Percentiles rank a stretch among this genome's conserved stretches.
Evolutionary conservation across 148 eudicot species (phyloP).

Genomic region (Rhododendron ovatum): DNA sequence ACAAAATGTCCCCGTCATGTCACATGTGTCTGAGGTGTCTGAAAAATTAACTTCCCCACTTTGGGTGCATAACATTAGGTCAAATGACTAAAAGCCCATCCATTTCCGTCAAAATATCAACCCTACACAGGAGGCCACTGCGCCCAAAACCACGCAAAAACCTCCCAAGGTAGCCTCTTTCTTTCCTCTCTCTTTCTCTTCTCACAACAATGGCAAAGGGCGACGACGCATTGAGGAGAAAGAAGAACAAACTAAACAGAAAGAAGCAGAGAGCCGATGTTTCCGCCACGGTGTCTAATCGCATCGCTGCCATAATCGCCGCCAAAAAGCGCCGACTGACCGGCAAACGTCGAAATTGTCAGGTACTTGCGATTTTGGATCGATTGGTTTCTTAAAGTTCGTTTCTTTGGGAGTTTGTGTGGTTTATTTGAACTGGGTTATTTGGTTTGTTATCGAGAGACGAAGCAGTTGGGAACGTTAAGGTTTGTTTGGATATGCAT

Average conservation of each 20-base stretch:
- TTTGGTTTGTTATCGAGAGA: background rate
- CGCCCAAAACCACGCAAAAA: background rate
- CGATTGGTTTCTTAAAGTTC: background rate
- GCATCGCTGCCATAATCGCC: conserved; percentile 66
- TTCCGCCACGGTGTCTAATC: conserved; percentile 49
- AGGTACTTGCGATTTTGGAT: conserved; percentile 31
- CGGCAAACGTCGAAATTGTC: conserved; percentile 50
- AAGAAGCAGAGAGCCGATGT: conserved; percentile 37
- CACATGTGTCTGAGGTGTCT: too few relatives aligned
- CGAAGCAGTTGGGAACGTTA: background rate
- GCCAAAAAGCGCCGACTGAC: conserved; percentile 45
- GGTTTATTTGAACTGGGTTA: background rate
- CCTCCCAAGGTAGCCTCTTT: background rate
- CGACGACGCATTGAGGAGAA: conserved; percentile 46
- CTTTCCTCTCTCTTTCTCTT: background rate
- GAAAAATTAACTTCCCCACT: too few relatives aligned
- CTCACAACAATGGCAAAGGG: conserved; percentile 54
- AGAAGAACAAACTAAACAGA: conserved; percentile 52
- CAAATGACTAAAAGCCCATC: background rate
- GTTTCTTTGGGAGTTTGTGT: background rate
- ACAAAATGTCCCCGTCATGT: too few relatives aligned
- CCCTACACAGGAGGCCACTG: background rate
- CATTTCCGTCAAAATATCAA: background rate
- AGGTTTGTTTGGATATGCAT: background rate
- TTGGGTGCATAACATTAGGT: background rate